phyloP scores from a whole-genome alignment of 1,284 basidiomycete species.

The Mycosarcoma maydis region DNA sequence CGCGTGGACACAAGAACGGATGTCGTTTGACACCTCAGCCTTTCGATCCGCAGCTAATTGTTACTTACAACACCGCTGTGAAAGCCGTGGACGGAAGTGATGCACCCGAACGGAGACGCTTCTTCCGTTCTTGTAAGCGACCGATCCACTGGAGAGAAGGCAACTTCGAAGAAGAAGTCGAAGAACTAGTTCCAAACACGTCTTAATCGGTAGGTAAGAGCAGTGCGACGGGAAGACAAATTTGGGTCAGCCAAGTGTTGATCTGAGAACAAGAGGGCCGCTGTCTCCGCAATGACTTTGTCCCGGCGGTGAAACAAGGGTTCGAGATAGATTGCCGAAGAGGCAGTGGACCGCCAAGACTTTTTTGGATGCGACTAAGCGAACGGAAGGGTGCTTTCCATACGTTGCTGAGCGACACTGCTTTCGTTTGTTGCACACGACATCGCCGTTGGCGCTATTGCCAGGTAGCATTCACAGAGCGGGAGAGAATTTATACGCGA shows the following conservation, averaged over 20 bases:
- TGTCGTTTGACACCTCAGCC: neutral
- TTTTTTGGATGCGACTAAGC: neutral
- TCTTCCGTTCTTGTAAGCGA: no score
- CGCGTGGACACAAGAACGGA: no score
- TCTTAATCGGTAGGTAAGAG: no score
- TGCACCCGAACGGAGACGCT: neutral
- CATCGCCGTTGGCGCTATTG: neutral
- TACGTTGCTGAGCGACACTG: neutral
- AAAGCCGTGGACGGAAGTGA: neutral
- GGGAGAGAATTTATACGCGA: no score
- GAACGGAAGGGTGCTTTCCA: neutral
- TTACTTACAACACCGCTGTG: neutral
- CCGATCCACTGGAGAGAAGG: no score
- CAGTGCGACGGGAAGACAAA: no score
- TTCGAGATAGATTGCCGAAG: neutral
- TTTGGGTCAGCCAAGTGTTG: no score
- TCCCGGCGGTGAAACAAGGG: neutral
- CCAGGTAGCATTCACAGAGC: neutral
- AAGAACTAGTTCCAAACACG: no score
- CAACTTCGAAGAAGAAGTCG: no score
- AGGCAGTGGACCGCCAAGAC: neutral
- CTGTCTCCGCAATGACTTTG: neutral
- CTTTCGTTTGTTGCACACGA: neutral
- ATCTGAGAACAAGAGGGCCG: neutral
- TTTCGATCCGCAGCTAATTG: neutral